Percentiles rank a stretch among this genome's conserved stretches.
Evolutionary conservation across 2,329 filamentous ascomycete species (phyloP).

Genomic region (Daldinia sp.): DNA sequence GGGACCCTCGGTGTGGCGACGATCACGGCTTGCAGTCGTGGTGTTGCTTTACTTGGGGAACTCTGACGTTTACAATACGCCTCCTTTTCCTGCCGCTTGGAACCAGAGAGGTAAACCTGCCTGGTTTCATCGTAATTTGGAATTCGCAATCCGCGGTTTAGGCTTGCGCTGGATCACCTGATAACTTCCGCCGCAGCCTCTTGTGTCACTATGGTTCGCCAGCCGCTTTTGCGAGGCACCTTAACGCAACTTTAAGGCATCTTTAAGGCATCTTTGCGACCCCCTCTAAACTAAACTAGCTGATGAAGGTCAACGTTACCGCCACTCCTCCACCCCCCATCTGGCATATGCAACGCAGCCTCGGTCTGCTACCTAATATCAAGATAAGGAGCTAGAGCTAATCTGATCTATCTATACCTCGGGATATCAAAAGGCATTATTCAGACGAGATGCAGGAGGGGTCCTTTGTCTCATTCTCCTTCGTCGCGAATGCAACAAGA

Average conservation of each 20-base stretch:
- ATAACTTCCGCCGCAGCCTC: conserved; percentile 41
- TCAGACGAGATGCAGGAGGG: conserved; percentile 15
- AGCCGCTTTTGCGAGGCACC: conserved; percentile 29
- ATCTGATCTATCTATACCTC: conserved; percentile 23
- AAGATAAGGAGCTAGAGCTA: conserved; percentile 38
- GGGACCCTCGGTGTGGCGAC: conserved; percentile 28
- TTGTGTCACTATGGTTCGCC: conserved; percentile 40
- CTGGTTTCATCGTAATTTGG: conserved; percentile 28
- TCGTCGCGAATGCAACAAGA: conserved; percentile 39
- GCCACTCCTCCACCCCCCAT: conserved; percentile 36
- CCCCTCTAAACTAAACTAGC: conserved; percentile 21
- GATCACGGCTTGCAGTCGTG: conserved; percentile 18
- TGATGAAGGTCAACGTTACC: conserved; percentile 31
- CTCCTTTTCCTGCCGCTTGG: conserved; percentile 20
- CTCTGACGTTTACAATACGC: conserved; percentile 32
- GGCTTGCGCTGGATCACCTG: conserved; percentile 37
- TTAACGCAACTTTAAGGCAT: not conserved
- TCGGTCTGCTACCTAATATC: conserved; percentile 39
- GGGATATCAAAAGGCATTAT: conserved; percentile 28
- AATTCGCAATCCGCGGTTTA: conserved; percentile 33
- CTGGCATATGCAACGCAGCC: conserved; percentile 39
- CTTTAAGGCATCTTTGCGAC: not conserved
- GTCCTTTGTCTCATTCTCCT: conserved; percentile 18
- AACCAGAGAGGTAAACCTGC: conserved; percentile 17
- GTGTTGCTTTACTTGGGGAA: conserved; percentile 22